Base-by-base conservation (phyloP, 352 stramenopile genomes). In the Phytophthora sojae region DNA sequence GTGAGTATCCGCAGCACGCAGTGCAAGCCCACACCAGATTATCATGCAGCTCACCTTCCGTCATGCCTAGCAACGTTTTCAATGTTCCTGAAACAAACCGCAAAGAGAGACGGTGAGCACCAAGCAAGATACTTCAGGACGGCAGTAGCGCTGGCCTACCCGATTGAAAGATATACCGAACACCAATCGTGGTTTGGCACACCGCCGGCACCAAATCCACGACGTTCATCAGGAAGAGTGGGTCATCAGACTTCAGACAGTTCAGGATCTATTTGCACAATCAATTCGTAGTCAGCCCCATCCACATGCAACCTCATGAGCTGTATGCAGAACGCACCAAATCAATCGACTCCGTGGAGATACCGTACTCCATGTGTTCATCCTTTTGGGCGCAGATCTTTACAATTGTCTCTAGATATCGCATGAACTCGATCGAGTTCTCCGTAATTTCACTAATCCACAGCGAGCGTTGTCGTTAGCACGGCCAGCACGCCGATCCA, bases 181-280 rank as follows among this genome's bases (percentile, higher is more conserved):
- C 73, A 14, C 89, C 89, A 26, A 84, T 64, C 14, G 83, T 79
- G 5, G 86, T 94, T 35, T 85, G 75, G 58, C 86, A 91, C 15
- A 96, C 59, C 14, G 84, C 88, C 1, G 88, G 88, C 17, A 96
- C 68, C 54, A 96, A 74, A 61, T 96, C 89, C 12, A 95, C 73
- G 19, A 96, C 75, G 53, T 94, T 96, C 86, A 96, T 91, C 66
- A 94, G 67, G 61, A 95, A 94, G 19, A 96, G 68, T 5, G 85
- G 69, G 54, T 96, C 89, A n/a, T 84, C 79, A 8, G 88, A 94
- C 67, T 91, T 82, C 35, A 96, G 71, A 42, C 85, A 88, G 26
- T 87, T 71, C 37, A 96, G 55, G 63, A 96, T 79, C 89, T 95
- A 55, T 47, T 5, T 30, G 58, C 30, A 61, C 11, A 54, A 65